Percentiles rank a stretch among this genome's conserved stretches.
These are phyloP conservation scores for Clathrus columnatus DNA, from an alignment of 768 basidiomycete genomes.

Conservation along the genomic window DNA sequence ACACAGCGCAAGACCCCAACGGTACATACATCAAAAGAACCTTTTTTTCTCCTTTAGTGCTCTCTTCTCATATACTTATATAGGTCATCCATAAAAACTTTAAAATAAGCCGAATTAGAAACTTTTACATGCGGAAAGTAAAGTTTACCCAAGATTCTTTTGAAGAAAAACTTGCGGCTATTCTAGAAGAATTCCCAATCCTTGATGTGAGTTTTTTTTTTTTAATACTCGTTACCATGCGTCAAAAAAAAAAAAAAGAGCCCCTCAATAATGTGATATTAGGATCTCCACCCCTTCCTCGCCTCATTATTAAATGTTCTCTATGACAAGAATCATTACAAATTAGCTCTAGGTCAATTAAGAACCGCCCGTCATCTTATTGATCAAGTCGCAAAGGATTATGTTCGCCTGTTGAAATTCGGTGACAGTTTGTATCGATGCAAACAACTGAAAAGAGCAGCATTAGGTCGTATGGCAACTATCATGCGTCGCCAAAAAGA, in stretches of 20 bases:
- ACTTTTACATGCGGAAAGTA: constrained; percentile 99
- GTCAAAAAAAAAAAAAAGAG: background rate
- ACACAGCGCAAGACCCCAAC: constrained; percentile 98
- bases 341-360: constrained; percentile 94
- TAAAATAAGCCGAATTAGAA: constrained; percentile 97
- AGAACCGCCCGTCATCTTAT: constrained; percentile 94
- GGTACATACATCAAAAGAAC: constrained; percentile 39
- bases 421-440: constrained; percentile 97
- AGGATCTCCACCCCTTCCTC: constrained; percentile 94
- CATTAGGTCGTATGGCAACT: constrained; percentile 98
- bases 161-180: constrained; percentile 89
- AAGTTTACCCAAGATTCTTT: constrained; percentile 97
- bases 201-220: constrained; percentile 64
- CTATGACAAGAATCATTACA: constrained; percentile 99
- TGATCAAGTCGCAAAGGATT: constrained; percentile 95
- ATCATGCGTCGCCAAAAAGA: constrained; percentile 99
- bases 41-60: background rate
- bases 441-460: constrained; percentile 96
- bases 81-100: constrained; percentile 99
- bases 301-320: constrained; percentile 95
- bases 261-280: constrained; percentile 1
- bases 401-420: constrained; percentile 93
- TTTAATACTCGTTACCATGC: background rate
- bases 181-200: constrained; percentile 94
- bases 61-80: background rate